Evolutionary conservation across 108 stramenopile genomes (phyloP), one percentile per base, ranked within the genome.

Genomic region (Epipyxis sp.): DNA sequence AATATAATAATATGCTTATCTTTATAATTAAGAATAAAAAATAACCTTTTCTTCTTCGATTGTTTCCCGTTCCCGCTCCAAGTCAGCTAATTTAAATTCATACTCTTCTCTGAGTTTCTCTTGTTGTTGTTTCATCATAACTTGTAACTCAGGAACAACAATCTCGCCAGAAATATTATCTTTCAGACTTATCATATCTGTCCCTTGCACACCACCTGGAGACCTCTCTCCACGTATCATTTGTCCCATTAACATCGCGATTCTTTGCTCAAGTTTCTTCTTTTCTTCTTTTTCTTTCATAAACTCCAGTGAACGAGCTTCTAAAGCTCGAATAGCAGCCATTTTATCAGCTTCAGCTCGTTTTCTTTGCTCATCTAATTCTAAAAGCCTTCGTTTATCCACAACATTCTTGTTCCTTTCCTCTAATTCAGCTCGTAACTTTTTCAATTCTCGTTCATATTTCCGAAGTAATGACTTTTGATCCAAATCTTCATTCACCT

Each of bases 241-340:
- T 77, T 90, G 88, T 6, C 69, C 43, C 37, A 85, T 89, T 0
- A 90, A 86, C 80, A 42, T 59, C 1, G 81, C 45, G 35, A 90
- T 90, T 16, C 81, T 81, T 27, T 87, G 85, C 57, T 90, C 90
- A n/a, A 90, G 86, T 32, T 45, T 67, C 13, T 72, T 59, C 77
- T 90, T 90, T 46, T 88, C 86, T 69, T 89, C 88, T 74, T 90
- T 90, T 74, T 90, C 90, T 20, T 84, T 79, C 83, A 89, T 82
- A 79, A 90, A 90, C 62, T 89, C 87, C 20, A 79, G n/a, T 0
- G 85, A 80, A 32, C 82, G 69, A 6, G 54, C 45, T 69, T 88
- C 87, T 10, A 88, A 62, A 0, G 87, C 89, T 25, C 85, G 62
- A 13, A 90, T 86, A 1, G 89, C 89, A 13, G 87, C 88, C 80